Percentiles rank a stretch among this genome's conserved stretches.
These are phyloP conservation scores for maize (Zea mays) DNA, from an alignment of 176 grass and related monocot genomes.

Conservation along the genomic window DNA sequence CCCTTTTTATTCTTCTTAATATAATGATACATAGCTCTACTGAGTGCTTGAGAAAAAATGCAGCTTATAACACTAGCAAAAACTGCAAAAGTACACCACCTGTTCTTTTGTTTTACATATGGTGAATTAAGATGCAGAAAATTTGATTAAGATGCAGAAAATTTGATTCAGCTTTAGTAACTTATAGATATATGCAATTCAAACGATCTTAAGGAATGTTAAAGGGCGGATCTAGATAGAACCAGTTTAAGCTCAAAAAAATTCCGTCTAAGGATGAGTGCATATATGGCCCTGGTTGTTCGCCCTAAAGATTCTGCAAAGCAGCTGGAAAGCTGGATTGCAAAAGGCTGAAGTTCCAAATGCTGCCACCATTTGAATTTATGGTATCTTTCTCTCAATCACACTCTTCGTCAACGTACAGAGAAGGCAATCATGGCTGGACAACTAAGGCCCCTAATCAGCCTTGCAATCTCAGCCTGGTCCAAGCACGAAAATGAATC, in stretches of 20 bases:
- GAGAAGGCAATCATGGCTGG: not conserved
- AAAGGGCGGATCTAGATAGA: not conserved
- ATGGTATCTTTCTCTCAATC: not conserved
- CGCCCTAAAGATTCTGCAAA: not conserved
- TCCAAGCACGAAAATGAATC: not conserved
- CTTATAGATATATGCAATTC: slow-evolving; percentile 14
- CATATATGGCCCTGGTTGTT: slow-evolving; percentile 3
- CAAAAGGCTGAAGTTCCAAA: not conserved
- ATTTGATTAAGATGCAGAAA: not conserved
- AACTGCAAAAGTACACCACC: not conserved
- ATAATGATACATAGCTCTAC: not conserved
- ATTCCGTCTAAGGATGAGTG: slow-evolving; percentile 7
- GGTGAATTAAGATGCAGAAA: not conserved
- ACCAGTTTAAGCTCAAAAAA: not conserved
- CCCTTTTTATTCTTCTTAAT: not conserved
- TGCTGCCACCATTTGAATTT: not conserved
- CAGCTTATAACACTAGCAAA: slow-evolving; percentile 16
- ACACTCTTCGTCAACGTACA: not conserved
- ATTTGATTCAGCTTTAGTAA: slow-evolving; percentile 14
- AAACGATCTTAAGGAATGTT: not conserved
- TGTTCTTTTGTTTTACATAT: slow-evolving; percentile 11
- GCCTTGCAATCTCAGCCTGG: not conserved
- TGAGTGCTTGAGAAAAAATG: not conserved
- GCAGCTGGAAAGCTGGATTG: not conserved
- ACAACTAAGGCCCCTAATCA: not conserved